These are phyloP conservation scores for Beauveria sp. DNA, from an alignment of 2,329 filamentous ascomycete species.

Conservation along the genomic window DNA sequence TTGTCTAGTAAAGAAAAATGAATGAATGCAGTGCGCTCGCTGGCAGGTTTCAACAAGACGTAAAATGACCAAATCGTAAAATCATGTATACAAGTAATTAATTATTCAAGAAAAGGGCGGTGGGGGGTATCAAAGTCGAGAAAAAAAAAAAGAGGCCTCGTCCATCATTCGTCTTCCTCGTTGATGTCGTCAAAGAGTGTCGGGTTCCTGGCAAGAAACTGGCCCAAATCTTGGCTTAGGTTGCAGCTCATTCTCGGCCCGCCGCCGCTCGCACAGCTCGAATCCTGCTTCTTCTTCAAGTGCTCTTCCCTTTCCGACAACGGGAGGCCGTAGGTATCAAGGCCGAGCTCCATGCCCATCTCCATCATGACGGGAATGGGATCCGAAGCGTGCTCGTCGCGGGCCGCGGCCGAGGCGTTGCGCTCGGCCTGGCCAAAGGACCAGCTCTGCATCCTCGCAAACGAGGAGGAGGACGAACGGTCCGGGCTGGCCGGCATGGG, in stretches of 20 bases:
- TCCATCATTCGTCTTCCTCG: constrained; percentile 18
- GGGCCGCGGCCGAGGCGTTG: background rate
- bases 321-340: constrained; percentile 1
- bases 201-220: constrained; percentile 51
- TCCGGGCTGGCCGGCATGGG: constrained; percentile 10
- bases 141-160: constrained; percentile 9
- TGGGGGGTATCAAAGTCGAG: constrained; percentile 1
- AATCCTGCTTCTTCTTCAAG: background rate
- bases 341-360: background rate
- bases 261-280: background rate
- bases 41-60: background rate
- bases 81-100: background rate
- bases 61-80: background rate
- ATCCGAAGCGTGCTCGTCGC: background rate
- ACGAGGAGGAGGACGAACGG: constrained; percentile 14
- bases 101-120: background rate
- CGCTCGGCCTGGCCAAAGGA: constrained; percentile 8
- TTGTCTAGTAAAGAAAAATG: constrained; percentile 6
- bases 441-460: constrained; percentile 1
- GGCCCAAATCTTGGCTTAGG: constrained; percentile 49
- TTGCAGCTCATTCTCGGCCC: constrained; percentile 54
- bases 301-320: background rate
- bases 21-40: background rate
- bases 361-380: constrained; percentile 1
- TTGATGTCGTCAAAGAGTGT: constrained; percentile 35